phyloP scores from a whole-genome alignment of 202 grass and related monocot species.

The Zoysia matrella region DNA sequence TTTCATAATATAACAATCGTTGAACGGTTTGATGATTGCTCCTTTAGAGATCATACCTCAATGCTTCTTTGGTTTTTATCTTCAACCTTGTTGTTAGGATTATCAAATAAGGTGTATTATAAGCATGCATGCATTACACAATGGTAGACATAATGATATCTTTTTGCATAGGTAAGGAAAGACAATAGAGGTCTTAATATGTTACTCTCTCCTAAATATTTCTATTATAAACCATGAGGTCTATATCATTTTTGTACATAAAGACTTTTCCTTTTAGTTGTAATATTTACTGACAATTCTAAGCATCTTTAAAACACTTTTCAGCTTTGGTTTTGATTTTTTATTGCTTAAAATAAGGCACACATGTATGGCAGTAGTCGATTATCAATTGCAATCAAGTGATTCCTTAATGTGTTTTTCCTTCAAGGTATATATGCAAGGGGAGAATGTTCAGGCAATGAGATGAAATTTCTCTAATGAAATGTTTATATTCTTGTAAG shows the following conservation, averaged over 20 bases:
- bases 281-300: slow-evolving; percentile 28
- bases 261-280: slow-evolving; percentile 35
- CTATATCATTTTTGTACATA: slow-evolving; percentile 8
- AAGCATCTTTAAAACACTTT: not conserved
- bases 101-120: too few relatives aligned
- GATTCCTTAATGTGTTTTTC: not conserved
- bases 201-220: slow-evolving; percentile 6
- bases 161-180: not conserved
- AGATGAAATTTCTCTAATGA: too few relatives aligned
- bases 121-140: too few relatives aligned
- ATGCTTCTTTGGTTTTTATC: too few relatives aligned
- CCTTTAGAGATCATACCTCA: too few relatives aligned
- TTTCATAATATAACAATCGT: too few relatives aligned
- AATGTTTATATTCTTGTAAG: too few relatives aligned
- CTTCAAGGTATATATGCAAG: too few relatives aligned
- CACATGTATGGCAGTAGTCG: not conserved
- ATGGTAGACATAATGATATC: not conserved
- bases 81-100: too few relatives aligned
- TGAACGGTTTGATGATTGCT: too few relatives aligned
- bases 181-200: not conserved
- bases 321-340: not conserved
- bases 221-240: not conserved
- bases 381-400: not conserved
- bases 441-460: too few relatives aligned
- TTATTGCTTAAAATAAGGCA: not conserved